Evolutionary conservation across 352 stramenopile species (phyloP), one percentile per base, ranked within the genome.

Genomic region (Achlya hypogyna): DNA sequence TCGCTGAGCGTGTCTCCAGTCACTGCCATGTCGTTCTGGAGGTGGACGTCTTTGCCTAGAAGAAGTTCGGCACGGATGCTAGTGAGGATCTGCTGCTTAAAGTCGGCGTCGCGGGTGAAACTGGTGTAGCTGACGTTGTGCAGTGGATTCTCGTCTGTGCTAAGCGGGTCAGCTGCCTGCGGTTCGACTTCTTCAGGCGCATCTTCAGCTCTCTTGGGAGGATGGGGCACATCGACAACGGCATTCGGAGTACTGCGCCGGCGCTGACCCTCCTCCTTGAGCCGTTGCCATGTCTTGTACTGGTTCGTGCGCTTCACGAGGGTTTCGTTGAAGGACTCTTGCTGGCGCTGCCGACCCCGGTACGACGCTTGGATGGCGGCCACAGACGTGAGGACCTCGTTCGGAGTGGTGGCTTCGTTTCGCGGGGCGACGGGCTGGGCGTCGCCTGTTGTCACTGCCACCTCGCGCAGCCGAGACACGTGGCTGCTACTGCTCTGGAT

Each of bases 351-450:
- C n/a, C 60, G 16, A 16, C 20, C 23, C 18, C 32, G 51, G 38
- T 67, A 67, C n/a, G 60, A 54, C 16, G 60, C 45, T 67, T 67
- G 60, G 23, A 67, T 58, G 16, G 60, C 60, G 10, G 42, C 47
- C 42, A 67, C 60, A 23, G 60, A 60, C 29, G 42, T 67, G 12
- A 67, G 51, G 2, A 45, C 8, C 9, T 27, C 20, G 3, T 27
- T 25, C 5, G 23, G 3, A 23, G 14, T 18, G 34, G 45, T 25
- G 54, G 54, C 22, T 51, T 29, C 22, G 14, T 34, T 28, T n/a
- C 0, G 28, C n/a, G n/a, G n/a, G n/a, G n/a, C n/a, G n/a, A n/a
- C n/a, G n/a, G n/a, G n/a, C n/a, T n/a, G n/a, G n/a, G n/a, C n/a
- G n/a, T n/a, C n/a, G n/a, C n/a, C n/a, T n/a, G n/a, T n/a, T n/a